Base-by-base conservation (phyloP, 225 moss, liverwort and hornwort species). In the Pleurozium schreberi region DNA sequence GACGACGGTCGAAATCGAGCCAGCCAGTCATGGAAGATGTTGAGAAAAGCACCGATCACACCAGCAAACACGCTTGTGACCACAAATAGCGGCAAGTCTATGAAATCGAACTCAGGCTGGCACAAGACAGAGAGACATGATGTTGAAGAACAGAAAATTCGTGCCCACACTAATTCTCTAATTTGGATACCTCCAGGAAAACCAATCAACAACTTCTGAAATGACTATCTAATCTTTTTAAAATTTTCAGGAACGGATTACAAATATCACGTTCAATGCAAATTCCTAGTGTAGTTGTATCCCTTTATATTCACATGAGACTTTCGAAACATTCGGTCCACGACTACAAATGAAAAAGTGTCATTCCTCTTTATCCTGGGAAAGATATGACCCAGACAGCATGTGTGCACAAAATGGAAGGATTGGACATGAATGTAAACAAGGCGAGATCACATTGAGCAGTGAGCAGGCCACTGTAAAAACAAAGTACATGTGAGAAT, bases 1-100 rank as follows among this genome's bases (percentile, higher is more conserved):
- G 95, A 93, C 43, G 93, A 65, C 42, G 96, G 95, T 83, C 96
- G 90, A 69, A 92, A 84, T 68, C 87, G 84, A 83, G 93, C 90
- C 26, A 97, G 94, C 96, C 94, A 91, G 85, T 92, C 95, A 90
- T 97, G 96, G 64, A 74, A 45, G 71, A 86, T 93, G 81, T 97
- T 97, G 61, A 95, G 89, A 49, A 91, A 84, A 71, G 96, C 95
- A 63, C 96, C 96, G 60, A 97, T 83, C 43, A 93, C 91, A 80
- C 96, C 96, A 75, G 95, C 93, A 53, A 90, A 91, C 47, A 93
- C 90, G 88, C 96, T 95, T 43, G 96, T 97, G 58, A 96, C 85
- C 84, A 93, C 89, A 90, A 97, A 92, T 40, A 97, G 92, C 57
- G 96, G 96, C 88, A 97, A 87, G 88, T 96, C 96, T 34, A 91